phyloP scores from a whole-genome alignment of 768 basidiomycete species.

The Boletus insuetus region DNA sequence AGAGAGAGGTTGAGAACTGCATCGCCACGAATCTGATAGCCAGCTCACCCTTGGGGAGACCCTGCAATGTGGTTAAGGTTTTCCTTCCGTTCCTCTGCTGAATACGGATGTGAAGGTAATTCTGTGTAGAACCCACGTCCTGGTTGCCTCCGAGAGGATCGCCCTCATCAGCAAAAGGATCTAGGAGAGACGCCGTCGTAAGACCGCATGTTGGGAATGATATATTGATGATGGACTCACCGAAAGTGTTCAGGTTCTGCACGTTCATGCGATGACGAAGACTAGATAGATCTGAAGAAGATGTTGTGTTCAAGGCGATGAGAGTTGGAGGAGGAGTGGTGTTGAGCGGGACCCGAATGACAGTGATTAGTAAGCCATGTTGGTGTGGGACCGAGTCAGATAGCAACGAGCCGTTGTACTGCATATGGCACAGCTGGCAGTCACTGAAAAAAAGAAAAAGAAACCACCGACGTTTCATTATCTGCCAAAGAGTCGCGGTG shows the following conservation, averaged over 20 bases:
- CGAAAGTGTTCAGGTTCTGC: constrained; percentile 84
- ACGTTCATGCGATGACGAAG: constrained; percentile 85
- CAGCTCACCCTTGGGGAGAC: constrained; percentile 77
- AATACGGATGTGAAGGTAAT: constrained; percentile 94
- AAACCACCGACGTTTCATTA: constrained; percentile 71
- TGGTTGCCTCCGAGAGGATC: constrained; percentile 72
- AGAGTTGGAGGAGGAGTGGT: constrained; percentile 20
- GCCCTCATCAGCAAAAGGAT: constrained; percentile 95
- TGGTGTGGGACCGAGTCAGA: background rate
- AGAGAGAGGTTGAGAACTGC: constrained; percentile 10
- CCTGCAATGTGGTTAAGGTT: constrained; percentile 96
- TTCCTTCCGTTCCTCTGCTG: constrained; percentile 99
- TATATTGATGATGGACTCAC: constrained; percentile 37
- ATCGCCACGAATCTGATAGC: constrained; percentile 6
- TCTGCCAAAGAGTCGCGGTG: constrained; percentile 62
- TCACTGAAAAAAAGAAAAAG: constrained; percentile 33
- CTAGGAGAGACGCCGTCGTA: constrained; percentile 39
- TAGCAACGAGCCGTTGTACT: too few species aligned
- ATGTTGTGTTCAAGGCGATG: constrained; percentile 44
- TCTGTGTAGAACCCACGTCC: constrained; percentile 77
- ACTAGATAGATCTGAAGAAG: constrained; percentile 41
- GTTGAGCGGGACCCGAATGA: constrained; percentile 7
- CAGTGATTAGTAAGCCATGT: constrained; percentile 25
- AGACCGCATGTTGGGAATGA: constrained; percentile 2
- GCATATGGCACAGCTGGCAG: background rate